phyloP scores from a whole-genome alignment of 768 basidiomycete species.

The Leccinellum albellum region DNA sequence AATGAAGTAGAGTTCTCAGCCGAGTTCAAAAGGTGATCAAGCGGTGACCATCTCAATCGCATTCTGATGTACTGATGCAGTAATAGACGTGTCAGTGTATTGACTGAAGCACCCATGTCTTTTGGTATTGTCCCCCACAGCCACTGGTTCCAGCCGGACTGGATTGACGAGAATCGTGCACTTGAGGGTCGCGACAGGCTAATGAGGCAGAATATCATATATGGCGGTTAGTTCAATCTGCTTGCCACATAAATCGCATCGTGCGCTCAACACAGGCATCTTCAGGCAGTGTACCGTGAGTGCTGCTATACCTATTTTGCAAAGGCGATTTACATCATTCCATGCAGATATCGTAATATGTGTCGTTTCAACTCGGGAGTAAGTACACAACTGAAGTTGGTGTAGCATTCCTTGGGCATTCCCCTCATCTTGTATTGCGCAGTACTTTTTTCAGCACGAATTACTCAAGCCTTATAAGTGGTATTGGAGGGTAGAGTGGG shows the following conservation, averaged over 20 bases:
- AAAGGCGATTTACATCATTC: neutral
- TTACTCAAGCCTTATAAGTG: constrained; percentile 51
- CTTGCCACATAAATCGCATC: neutral
- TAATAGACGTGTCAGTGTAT: constrained; percentile 30
- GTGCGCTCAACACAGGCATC: constrained; percentile 4
- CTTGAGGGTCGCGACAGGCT: constrained; percentile 49
- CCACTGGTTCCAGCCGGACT: constrained; percentile 70
- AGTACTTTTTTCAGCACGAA: constrained; percentile 57
- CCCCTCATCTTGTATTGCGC: constrained; percentile 5
- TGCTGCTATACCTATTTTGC: neutral
- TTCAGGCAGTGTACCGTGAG: constrained; percentile 44
- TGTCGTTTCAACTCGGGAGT: constrained; percentile 73
- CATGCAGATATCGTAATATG: constrained; percentile 65
- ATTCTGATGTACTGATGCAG: constrained; percentile 12
- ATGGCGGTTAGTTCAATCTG: constrained; percentile 39
- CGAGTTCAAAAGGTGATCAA: constrained; percentile 45
- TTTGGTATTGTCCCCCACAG: constrained; percentile 58
- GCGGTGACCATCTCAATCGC: neutral
- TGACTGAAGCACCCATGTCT: constrained; percentile 41
- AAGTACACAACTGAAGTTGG: constrained; percentile 15
- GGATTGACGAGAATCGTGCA: constrained; percentile 68
- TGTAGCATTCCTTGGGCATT: neutral
- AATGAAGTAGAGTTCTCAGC: constrained; percentile 58
- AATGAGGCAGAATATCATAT: constrained; percentile 44
- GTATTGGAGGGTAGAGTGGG: constrained; percentile 62